Evolutionary conservation across 1,284 basidiomycete species (phyloP).

Genomic region (Coniophora puteana): DNA sequence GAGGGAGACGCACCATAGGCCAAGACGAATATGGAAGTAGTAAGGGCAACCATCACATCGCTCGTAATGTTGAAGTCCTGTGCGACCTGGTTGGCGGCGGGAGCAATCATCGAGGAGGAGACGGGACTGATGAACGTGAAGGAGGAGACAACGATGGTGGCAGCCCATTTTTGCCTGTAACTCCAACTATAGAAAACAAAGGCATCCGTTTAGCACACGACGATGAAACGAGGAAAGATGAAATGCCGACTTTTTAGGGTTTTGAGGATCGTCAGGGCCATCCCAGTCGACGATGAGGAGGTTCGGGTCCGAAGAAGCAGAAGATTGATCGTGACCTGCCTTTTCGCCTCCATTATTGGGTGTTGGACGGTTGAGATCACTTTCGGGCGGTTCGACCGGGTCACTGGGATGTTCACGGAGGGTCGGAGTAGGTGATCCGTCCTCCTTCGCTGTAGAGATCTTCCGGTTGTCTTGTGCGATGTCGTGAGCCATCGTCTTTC

Average conservation of each 20-base stretch:
- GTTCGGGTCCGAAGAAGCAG: too few relatives aligned
- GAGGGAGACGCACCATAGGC: constrained; percentile 51
- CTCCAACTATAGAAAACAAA: constrained; percentile 37
- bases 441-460: too few relatives aligned
- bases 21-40: constrained; percentile 65
- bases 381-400: too few relatives aligned
- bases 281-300: constrained; percentile 31
- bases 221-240: not conserved
- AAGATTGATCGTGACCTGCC: too few relatives aligned
- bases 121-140: constrained; percentile 51
- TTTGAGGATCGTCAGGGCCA: constrained; percentile 29
- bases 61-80: constrained; percentile 53
- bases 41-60: constrained; percentile 50
- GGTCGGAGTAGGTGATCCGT: too few relatives aligned
- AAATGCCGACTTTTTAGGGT: constrained; percentile 30
- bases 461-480: too few relatives aligned
- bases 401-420: too few relatives aligned
- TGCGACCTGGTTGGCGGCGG: constrained; percentile 53
- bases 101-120: constrained; percentile 64
- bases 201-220: not conserved
- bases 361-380: too few relatives aligned
- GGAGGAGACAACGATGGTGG: constrained; percentile 42
- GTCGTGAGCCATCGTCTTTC: too few relatives aligned
- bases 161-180: constrained; percentile 43
- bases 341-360: too few relatives aligned